These are phyloP conservation scores for Crassisporium funariophilum DNA, from an alignment of 768 basidiomycete genomes.

Conservation along the genomic window DNA sequence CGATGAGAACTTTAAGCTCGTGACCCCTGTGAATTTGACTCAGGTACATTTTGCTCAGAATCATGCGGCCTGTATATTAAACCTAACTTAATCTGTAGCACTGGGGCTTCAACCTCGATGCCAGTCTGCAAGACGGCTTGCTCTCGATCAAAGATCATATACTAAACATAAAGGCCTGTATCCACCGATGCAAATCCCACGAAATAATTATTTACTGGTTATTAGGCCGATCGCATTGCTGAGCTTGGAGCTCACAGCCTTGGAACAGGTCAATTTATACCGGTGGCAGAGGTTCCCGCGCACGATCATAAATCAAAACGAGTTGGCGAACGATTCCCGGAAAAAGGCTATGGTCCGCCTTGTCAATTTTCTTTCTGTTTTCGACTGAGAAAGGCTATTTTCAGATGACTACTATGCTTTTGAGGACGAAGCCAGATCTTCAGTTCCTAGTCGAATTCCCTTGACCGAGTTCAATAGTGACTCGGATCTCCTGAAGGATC, in stretches of 20 bases:
- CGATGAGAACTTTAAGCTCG: slow-evolving; percentile 40
- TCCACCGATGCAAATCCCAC: neutral
- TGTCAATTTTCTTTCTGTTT: neutral
- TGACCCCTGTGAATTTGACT: slow-evolving; percentile 77
- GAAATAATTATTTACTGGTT: slow-evolving; percentile 8
- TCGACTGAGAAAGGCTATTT: neutral
- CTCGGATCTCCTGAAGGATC: slow-evolving; percentile 48
- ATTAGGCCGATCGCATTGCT: slow-evolving; percentile 55
- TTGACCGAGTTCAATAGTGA: slow-evolving; percentile 40
- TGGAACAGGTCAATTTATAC: slow-evolving; percentile 52
- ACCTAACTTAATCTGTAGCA: slow-evolving; percentile 44
- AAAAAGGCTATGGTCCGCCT: slow-evolving; percentile 58
- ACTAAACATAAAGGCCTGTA: slow-evolving; percentile 41
- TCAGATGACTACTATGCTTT: slow-evolving; percentile 73
- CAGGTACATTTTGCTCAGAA: slow-evolving; percentile 58
- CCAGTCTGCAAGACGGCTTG: slow-evolving; percentile 49
- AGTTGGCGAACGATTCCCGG: slow-evolving; percentile 62
- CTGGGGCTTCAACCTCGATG: slow-evolving; percentile 83
- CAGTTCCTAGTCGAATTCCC: slow-evolving; percentile 51
- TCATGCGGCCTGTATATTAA: slow-evolving; percentile 3
- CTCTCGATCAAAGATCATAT: slow-evolving; percentile 47
- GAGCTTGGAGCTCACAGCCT: slow-evolving; percentile 53
- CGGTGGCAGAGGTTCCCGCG: slow-evolving; percentile 45
- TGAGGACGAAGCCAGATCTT: slow-evolving; percentile 34
- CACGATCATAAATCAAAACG: slow-evolving; percentile 52